Evolutionary conservation across 108 stramenopile genomes (phyloP).

Genomic region (Nitzschia inconspicua): DNA sequence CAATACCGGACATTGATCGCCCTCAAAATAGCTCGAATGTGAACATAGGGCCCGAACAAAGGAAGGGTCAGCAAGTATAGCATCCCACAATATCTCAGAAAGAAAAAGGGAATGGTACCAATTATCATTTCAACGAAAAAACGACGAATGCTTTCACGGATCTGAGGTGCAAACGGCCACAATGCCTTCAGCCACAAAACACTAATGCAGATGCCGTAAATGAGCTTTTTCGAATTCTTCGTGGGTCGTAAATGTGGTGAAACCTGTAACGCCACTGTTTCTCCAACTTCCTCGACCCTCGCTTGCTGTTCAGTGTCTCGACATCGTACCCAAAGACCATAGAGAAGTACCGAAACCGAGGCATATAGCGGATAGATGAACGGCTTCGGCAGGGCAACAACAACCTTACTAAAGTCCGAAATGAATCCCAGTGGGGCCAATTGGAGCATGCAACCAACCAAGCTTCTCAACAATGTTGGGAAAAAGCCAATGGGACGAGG

Average conservation of each 20-base stretch:
- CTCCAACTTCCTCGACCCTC: too few relatives aligned
- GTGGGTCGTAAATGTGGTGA: constrained; percentile 7
- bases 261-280: too few relatives aligned
- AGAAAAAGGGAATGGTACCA: too few relatives aligned
- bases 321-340: constrained; percentile 29
- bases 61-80: neutral
- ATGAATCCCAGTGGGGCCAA: constrained; percentile 43
- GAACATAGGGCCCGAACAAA: neutral
- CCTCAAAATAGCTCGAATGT: neutral
- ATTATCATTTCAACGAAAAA: neutral
- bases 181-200: neutral
- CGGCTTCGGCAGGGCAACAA: neutral
- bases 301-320: too few relatives aligned
- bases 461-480: constrained; percentile 27
- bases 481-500: constrained; percentile 50
- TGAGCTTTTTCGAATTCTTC: neutral
- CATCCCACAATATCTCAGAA: too few relatives aligned
- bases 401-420: constrained; percentile 33
- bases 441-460: constrained; percentile 22
- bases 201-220: neutral
- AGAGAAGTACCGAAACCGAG: constrained; percentile 14
- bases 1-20: neutral
- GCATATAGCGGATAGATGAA: constrained; percentile 12
- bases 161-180: neutral
- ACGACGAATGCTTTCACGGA: neutral